Evolutionary conservation across 2,329 filamentous ascomycete species (phyloP).

Genomic region (Chaetomiaceae sp.): DNA sequence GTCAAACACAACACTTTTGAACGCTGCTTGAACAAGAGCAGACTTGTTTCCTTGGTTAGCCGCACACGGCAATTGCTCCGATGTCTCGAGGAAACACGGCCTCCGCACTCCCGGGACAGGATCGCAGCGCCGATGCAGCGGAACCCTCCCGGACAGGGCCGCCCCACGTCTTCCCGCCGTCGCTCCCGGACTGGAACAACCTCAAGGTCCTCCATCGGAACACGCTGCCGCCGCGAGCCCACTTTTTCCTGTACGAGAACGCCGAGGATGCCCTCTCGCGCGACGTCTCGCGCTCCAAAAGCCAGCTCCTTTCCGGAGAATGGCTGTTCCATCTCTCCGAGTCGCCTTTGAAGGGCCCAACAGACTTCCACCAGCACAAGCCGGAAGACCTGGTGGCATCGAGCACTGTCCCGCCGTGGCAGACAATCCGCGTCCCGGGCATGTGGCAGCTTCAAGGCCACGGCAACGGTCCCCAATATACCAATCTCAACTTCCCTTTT

Average conservation of each 20-base stretch:
- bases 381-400: constrained; percentile 26
- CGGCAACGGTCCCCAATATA: constrained; percentile 54
- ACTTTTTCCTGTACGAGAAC: constrained; percentile 50
- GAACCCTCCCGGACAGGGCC: background rate
- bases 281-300: constrained; percentile 34
- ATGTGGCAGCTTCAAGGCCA: constrained; percentile 67
- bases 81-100: constrained; percentile 10
- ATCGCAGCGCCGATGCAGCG: constrained; percentile 2
- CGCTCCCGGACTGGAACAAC: constrained; percentile 55
- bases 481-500: constrained; percentile 59
- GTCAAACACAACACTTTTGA: no score
- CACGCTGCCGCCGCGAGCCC: constrained; percentile 50
- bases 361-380: constrained; percentile 30
- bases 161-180: constrained; percentile 4
- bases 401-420: constrained; percentile 39
- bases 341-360: constrained; percentile 37
- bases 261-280: constrained; percentile 45
- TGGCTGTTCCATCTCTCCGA: constrained; percentile 45
- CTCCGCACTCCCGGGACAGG: constrained; percentile 6
- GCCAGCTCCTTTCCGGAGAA: constrained; percentile 41
- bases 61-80: constrained; percentile 5
- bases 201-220: constrained; percentile 53
- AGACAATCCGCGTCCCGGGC: constrained; percentile 53
- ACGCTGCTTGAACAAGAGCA: no score
- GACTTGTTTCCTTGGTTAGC: no score